Evolutionary conservation across 768 basidiomycete genomes (phyloP).

Genomic region (Suillus clintonianus): DNA sequence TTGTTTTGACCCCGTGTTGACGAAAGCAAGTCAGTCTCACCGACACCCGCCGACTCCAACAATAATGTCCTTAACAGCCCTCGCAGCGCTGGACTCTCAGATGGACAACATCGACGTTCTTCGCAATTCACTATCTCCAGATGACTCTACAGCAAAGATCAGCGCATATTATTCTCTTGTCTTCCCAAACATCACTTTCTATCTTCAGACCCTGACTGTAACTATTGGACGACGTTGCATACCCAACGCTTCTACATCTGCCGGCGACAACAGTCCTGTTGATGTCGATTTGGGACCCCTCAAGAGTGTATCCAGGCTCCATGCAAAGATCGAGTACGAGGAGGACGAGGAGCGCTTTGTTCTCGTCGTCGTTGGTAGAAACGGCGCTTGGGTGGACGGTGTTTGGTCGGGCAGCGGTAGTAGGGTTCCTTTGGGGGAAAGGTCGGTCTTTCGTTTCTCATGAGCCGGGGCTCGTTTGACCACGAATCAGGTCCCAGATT

Average conservation of each 20-base stretch:
- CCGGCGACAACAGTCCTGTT: conserved; percentile 53
- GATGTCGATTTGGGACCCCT: conserved; percentile 94
- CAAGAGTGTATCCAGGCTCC: conserved; percentile 96
- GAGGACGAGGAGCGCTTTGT: conserved; percentile 87
- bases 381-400: conserved; percentile 98
- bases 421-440: conserved; percentile 80
- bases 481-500: conserved; percentile 74
- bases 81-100: background rate
- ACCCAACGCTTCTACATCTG: conserved; percentile 56
- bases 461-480: conserved; percentile 8
- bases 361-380: conserved; percentile 90
- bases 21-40: conserved; percentile 1
- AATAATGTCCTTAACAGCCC: conserved; percentile 23
- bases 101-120: background rate
- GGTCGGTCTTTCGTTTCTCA: conserved; percentile 47
- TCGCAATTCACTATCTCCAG: conserved; percentile 4
- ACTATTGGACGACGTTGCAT: conserved; percentile 91
- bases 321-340: conserved; percentile 95
- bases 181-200: conserved; percentile 94
- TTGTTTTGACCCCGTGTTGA: conserved; percentile 11
- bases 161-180: conserved; percentile 93
- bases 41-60: conserved; percentile 5
- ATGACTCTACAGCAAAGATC: conserved; percentile 66
- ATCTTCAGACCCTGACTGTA: conserved; percentile 92
- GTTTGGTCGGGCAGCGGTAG: conserved; percentile 92